Evolutionary conservation across 371 early-diverging fungal genomes (phyloP).

Genomic region (Encephalitozoon cuniculi): DNA sequence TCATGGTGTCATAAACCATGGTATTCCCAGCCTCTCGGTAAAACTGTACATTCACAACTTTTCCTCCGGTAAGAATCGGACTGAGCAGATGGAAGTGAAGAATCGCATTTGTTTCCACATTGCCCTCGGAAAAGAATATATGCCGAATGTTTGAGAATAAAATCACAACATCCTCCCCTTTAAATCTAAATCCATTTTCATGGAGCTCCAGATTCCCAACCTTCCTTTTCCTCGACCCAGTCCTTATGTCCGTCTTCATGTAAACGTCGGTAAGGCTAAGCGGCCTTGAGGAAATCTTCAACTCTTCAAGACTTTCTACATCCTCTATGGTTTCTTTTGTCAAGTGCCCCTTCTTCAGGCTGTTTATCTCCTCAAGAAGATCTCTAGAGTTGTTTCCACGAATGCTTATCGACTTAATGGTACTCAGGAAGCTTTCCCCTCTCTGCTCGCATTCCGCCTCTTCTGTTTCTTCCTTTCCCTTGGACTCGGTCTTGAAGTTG

Average conservation of each 20-base stretch:
- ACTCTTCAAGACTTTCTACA: conserved; percentile 48
- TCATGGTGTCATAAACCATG: conserved; percentile 88
- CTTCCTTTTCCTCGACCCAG: conserved; percentile 69
- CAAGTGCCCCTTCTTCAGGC: conserved; percentile 46
- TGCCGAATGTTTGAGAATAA: conserved; percentile 93
- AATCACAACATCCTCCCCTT: conserved; percentile 64
- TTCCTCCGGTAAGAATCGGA: conserved; percentile 89
- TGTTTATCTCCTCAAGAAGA: conserved; percentile 48
- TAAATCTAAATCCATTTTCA: conserved; percentile 61
- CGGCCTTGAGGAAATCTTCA: conserved; percentile 42
- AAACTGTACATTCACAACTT: conserved; percentile 91
- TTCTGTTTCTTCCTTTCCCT: conserved; percentile 67
- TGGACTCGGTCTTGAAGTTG: conserved; percentile 79
- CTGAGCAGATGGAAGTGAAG: conserved; percentile 87
- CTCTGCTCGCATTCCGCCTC: conserved; percentile 78
- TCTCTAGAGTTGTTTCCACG: conserved; percentile 11
- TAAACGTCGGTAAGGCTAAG: conserved; percentile 65
- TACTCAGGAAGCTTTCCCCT: conserved; percentile 44
- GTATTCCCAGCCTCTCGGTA: conserved; percentile 87
- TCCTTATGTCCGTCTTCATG: conserved; percentile 82
- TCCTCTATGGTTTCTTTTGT: conserved; percentile 29
- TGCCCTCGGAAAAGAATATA: conserved; percentile 92
- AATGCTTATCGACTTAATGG: conserved; percentile 49
- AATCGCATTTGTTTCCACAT: conserved; percentile 80
- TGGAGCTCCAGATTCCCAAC: conserved; percentile 64